Evolutionary conservation across 306 rosid species (phyloP).

Genomic region (Inga leiocalycina): DNA sequence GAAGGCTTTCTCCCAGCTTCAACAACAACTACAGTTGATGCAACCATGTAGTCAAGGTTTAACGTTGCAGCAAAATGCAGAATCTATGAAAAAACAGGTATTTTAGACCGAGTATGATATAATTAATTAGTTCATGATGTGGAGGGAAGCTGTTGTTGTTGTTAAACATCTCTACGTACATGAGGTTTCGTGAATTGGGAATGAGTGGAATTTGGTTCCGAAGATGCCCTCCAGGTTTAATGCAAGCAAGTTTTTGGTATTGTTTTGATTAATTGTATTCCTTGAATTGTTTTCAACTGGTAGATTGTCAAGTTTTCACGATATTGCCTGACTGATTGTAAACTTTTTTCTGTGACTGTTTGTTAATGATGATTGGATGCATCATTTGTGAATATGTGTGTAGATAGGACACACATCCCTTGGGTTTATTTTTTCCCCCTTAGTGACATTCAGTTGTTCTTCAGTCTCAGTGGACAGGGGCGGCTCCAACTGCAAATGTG

Average conservation of each 20-base stretch:
- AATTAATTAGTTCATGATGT: not conserved
- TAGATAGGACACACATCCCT: not conserved
- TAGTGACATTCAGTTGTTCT: conserved; percentile 28
- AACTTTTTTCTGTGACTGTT: conserved; percentile 4
- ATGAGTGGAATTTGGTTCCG: conserved; percentile 1
- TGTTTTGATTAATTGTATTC: not conserved
- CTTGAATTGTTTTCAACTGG: conserved; percentile 22
- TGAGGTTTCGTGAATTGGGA: conserved; percentile 7
- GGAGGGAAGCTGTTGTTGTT: not conserved
- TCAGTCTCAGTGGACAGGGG: conserved; percentile 71
- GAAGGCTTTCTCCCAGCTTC: conserved; percentile 95
- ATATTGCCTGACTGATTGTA: conserved; percentile 14
- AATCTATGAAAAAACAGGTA: conserved; percentile 76
- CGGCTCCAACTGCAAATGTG: conserved; percentile 51
- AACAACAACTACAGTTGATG: conserved; percentile 83
- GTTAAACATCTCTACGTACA: not conserved
- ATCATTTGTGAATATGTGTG: conserved; percentile 3
- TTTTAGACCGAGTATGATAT: not conserved
- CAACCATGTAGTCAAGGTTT: conserved; percentile 80
- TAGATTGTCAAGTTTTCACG: not conserved
- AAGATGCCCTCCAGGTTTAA: conserved; percentile 15
- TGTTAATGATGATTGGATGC: conserved; percentile 18
- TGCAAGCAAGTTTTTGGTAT: not conserved
- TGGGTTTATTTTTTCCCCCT: not conserved
- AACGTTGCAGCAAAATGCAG: conserved; percentile 62